phyloP scores from a whole-genome alignment of 1,139 yeast genomes.

The Entelexis sorbosivorans region DNA sequence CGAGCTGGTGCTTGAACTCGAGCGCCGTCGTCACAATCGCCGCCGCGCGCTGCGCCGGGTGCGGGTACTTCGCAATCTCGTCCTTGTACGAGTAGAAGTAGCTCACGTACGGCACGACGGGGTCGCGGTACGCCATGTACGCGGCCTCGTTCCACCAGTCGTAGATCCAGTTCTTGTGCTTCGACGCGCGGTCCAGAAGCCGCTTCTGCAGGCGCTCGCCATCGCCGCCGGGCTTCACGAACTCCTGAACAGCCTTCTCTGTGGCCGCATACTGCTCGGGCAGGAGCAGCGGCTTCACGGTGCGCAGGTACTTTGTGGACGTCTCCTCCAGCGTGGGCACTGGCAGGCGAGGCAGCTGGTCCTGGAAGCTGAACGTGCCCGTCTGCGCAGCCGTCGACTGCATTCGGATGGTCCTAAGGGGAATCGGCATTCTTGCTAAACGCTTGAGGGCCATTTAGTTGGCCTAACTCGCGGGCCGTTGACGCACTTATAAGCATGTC shows the following conservation, averaged over 20 bases:
- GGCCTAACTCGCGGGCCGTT: neutral
- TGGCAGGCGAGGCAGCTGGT: conserved; percentile 70
- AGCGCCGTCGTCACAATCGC: conserved; percentile 40
- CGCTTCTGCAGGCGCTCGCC: conserved; percentile 63
- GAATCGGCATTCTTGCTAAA: conserved; percentile 2
- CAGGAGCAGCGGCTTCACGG: conserved; percentile 58
- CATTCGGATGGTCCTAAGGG: conserved; percentile 3
- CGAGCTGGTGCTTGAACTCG: conserved; percentile 33
- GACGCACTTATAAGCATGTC: neutral
- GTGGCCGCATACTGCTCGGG: conserved; percentile 49
- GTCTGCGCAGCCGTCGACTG: conserved; percentile 7
- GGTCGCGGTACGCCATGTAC: conserved; percentile 81
- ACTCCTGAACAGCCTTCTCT: conserved; percentile 52
- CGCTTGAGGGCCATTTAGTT: conserved; percentile 6
- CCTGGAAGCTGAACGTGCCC: conserved; percentile 48
- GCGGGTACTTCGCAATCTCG: conserved; percentile 37
- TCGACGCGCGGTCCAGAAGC: conserved; percentile 46
- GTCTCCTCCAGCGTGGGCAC: conserved; percentile 75
- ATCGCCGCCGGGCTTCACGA: conserved; percentile 48
- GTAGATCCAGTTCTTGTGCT: conserved; percentile 74
- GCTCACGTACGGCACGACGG: conserved; percentile 86
- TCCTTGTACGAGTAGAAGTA: conserved; percentile 76
- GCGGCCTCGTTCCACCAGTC: conserved; percentile 94
- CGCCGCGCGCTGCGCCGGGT: conserved; percentile 69
- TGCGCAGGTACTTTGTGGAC: conserved; percentile 53